Conservation (phyloP, 2,329 filamentous ascomycete species). For the Bipolaris bicolor region DNA sequence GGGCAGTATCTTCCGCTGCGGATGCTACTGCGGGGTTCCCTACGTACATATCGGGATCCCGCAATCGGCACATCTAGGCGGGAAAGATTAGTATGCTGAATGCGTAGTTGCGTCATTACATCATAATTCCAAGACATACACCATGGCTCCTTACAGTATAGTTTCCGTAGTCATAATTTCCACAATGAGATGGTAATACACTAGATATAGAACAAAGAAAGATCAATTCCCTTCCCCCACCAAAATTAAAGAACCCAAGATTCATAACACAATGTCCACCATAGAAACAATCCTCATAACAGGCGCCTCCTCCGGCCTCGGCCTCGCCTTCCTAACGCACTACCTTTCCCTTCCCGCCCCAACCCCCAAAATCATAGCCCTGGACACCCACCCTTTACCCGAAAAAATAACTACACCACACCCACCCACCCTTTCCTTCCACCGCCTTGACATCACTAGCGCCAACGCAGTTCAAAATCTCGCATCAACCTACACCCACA, state of each 20-base stretch:
- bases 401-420: not conserved
- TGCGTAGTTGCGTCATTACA: not conserved
- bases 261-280: not conserved
- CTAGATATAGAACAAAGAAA: too few relatives aligned
- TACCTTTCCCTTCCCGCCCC: constrained; percentile 23
- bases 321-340: constrained; percentile 61
- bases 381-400: constrained; percentile 25
- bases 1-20: not conserved
- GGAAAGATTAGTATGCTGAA: not conserved
- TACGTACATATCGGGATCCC: not conserved
- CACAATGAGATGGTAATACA: constrained; percentile 5
- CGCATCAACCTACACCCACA: constrained; percentile 17
- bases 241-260: not conserved
- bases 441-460: constrained; percentile 21
- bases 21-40: constrained; percentile 10
- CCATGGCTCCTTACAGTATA: not conserved
- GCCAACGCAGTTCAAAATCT: constrained; percentile 11
- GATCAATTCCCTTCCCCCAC: not conserved
- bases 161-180: constrained; percentile 1
- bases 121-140: not conserved
- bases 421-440: constrained; percentile 13
- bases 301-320: constrained; percentile 93
- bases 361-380: constrained; percentile 23
- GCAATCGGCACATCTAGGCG: constrained; percentile 6
- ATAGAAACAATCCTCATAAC: constrained; percentile 77